phyloP scores from a whole-genome alignment of 2,329 filamentous ascomycete species.

The Nigrospora oryzae region DNA sequence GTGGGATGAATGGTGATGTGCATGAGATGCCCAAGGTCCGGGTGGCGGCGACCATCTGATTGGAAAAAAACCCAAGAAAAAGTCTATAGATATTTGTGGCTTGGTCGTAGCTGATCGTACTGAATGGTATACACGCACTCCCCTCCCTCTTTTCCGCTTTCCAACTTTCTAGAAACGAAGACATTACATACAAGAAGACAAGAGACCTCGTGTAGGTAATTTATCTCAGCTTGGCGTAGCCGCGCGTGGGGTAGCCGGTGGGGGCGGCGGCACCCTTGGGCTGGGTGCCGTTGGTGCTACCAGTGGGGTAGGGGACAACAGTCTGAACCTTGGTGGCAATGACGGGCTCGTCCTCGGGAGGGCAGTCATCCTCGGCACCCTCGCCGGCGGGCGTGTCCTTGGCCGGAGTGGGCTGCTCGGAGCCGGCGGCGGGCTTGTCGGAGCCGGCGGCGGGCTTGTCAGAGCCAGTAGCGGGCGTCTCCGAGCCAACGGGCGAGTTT shows the following conservation, averaged over 20 bases:
- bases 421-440: not conserved
- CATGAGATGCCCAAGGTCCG: no score
- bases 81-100: no score
- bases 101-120: no score
- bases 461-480: not conserved
- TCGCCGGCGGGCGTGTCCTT: not conserved
- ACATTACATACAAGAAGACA: not conserved
- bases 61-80: no score
- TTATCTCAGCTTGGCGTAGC: not conserved
- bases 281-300: slow-evolving; percentile 3
- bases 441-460: not conserved
- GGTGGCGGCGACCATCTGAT: no score
- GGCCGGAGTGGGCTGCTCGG: not conserved
- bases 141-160: no score
- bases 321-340: not conserved
- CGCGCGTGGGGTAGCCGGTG: slow-evolving; percentile 6
- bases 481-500: not conserved
- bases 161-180: not conserved
- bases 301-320: slow-evolving; percentile 1
- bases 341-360: slow-evolving; percentile 1
- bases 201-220: not conserved
- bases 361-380: slow-evolving; percentile 1
- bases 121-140: no score
- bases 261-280: slow-evolving; percentile 15
- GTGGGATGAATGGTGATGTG: no score